Conservation (phyloP, 2,329 filamentous ascomycete species). For the Penicillium sp. region DNA sequence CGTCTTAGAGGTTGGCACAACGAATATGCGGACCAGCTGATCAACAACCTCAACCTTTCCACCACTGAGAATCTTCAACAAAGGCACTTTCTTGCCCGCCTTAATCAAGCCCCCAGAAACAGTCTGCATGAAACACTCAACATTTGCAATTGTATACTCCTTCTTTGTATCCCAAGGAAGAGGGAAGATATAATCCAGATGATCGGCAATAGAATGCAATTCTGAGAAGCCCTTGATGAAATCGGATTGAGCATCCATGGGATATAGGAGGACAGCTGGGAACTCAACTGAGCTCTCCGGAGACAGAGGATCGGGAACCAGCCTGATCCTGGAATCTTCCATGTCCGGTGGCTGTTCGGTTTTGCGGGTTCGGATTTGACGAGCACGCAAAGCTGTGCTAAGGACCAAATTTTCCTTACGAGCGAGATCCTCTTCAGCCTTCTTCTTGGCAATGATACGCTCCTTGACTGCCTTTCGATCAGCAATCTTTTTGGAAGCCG, state of each 20-base stretch:
- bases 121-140: conserved; percentile 93
- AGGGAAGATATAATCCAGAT: conserved; percentile 84
- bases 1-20: conserved; percentile 74
- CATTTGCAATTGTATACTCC: conserved; percentile 67
- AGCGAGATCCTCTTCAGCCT: conserved; percentile 49
- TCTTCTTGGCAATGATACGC: conserved; percentile 60
- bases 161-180: conserved; percentile 78
- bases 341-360: conserved; percentile 79
- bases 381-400: conserved; percentile 66
- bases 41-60: conserved; percentile 88
- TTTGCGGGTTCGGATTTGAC: conserved; percentile 69
- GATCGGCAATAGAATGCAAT: conserved; percentile 72
- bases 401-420: conserved; percentile 66
- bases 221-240: conserved; percentile 89
- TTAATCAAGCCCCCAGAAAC: conserved; percentile 78
- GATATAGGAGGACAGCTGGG: conserved; percentile 84
- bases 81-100: conserved; percentile 79
- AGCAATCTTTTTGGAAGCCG: conserved; percentile 66
- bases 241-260: conserved; percentile 78
- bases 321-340: conserved; percentile 75
- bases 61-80: conserved; percentile 73
- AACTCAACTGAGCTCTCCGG: conserved; percentile 73
- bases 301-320: conserved; percentile 74
- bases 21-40: conserved; percentile 78
- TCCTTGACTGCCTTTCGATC: conserved; percentile 61